Conservation (phyloP, 208 protist species). For the Acanthamoeba castellanii region DNA sequence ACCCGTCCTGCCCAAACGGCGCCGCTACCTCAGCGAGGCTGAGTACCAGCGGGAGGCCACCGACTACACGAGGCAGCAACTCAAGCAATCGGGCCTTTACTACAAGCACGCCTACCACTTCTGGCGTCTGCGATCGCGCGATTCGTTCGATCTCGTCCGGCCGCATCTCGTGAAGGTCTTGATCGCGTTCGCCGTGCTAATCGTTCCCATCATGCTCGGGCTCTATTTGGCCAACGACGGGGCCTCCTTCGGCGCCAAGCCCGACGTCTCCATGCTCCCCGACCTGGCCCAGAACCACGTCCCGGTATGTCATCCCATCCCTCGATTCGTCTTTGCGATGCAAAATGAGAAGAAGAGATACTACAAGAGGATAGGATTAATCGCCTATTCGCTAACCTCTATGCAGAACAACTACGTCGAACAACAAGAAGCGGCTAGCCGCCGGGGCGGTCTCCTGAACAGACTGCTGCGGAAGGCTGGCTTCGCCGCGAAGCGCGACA, state of each 20-base stretch:
- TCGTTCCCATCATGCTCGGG: conserved; percentile 44
- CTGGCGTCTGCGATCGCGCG: conserved; percentile 19
- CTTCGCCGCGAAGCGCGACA: not conserved
- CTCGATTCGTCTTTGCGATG: not conserved
- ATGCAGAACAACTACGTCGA: not conserved
- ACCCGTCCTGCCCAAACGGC: not conserved
- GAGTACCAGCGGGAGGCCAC: conserved; percentile 31
- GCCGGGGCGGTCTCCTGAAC: not conserved
- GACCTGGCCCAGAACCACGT: conserved; percentile 22
- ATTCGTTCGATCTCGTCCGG: not conserved
- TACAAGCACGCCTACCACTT: conserved; percentile 65
- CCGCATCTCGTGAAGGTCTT: conserved; percentile 40
- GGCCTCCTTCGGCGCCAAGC: conserved; percentile 10
- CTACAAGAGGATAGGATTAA: conserved; percentile 9
- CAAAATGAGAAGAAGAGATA: not conserved
- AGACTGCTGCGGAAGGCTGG: conserved; percentile 38
- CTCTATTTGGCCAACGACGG: conserved; percentile 31
- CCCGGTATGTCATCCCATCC: not conserved
- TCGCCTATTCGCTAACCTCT: not conserved
- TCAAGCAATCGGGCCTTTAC: conserved; percentile 67
- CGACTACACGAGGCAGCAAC: conserved; percentile 40
- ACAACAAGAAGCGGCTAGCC: not conserved
- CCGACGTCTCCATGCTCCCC: conserved; percentile 71
- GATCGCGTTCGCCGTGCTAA: conserved; percentile 52
- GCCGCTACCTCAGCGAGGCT: conserved; percentile 8